A percentile compares a stretch with the other conserved stretches of the same genome.
These are phyloP conservation scores for Pleomassaria siparia DNA, from an alignment of 2,329 filamentous ascomycete genomes.

Conservation along the genomic window DNA sequence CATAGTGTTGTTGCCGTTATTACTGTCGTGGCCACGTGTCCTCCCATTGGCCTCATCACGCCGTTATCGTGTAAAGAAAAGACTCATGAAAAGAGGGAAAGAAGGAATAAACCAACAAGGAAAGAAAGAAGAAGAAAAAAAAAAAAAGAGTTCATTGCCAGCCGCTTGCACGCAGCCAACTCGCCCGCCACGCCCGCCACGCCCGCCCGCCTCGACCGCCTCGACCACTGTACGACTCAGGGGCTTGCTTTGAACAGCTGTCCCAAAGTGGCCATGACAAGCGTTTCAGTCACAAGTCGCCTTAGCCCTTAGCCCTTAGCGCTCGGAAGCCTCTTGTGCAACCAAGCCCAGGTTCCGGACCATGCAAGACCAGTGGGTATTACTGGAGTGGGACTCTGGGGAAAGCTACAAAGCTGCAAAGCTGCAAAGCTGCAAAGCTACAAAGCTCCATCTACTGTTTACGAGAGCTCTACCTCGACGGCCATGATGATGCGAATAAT, in stretches of 20 bases:
- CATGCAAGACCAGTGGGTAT: conserved; percentile 27
- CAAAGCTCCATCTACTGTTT: neutral
- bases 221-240: conserved; percentile 22
- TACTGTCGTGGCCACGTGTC: conserved; percentile 34
- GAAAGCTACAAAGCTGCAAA: conserved; percentile 19
- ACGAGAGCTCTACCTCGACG: neutral
- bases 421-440: conserved; percentile 18
- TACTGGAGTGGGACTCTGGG: conserved; percentile 28
- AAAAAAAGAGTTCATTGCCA: too few species aligned
- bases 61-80: too few species aligned
- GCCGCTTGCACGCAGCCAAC: conserved; percentile 2
- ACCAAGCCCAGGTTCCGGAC: conserved; percentile 19
- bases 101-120: too few species aligned
- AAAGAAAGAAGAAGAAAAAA: too few species aligned
- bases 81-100: too few species aligned
- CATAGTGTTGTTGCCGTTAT: too few species aligned
- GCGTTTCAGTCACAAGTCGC: conserved; percentile 25
- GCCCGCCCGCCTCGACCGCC: neutral
- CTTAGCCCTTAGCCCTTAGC: conserved; percentile 19
- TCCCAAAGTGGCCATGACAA: conserved; percentile 29
- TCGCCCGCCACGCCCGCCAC: neutral
- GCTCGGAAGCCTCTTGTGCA: conserved; percentile 17
- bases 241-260: conserved; percentile 21
- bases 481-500: conserved; percentile 6
- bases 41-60: conserved; percentile 21